Evolutionary conservation across 2,329 filamentous ascomycete genomes (phyloP).

Genomic region (Thermothelomyces thermophilus): DNA sequence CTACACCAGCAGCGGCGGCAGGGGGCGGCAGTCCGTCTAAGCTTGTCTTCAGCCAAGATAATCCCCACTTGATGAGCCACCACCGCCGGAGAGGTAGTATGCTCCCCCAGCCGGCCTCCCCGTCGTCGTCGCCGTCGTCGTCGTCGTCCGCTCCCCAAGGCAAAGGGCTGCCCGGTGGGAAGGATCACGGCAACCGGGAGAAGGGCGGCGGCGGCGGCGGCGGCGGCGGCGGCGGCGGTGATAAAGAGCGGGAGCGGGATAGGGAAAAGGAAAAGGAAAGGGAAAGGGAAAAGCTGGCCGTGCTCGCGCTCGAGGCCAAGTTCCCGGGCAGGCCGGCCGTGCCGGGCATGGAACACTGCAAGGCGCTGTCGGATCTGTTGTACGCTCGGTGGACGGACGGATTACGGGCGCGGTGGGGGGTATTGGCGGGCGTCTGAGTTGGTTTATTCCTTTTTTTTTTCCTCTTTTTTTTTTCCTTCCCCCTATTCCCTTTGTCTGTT

Average conservation of each 20-base stretch:
- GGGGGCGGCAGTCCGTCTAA: conserved; percentile 46
- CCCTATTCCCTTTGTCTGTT: not conserved
- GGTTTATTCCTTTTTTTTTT: not conserved
- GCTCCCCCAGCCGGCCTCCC: conserved; percentile 4
- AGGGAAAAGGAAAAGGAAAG: conserved; percentile 40
- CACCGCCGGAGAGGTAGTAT: conserved; percentile 53
- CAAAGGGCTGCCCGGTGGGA: conserved; percentile 27
- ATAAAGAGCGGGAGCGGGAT: conserved; percentile 36
- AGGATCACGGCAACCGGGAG: conserved; percentile 27
- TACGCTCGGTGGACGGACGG: conserved; percentile 88
- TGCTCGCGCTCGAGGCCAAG: conserved; percentile 40
- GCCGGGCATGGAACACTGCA: conserved; percentile 85
- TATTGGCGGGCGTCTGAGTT: conserved; percentile 24
- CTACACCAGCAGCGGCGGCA: not conserved
- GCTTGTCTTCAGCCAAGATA: conserved; percentile 70
- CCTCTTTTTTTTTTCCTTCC: not conserved
- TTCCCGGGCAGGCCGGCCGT: conserved; percentile 49
- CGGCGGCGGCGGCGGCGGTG: conserved; percentile 34
- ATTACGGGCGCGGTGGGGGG: conserved; percentile 63
- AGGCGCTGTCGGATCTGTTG: conserved; percentile 81
- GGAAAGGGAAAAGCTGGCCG: conserved; percentile 21
- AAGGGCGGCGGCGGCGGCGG: no score
- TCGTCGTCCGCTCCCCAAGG: conserved; percentile 30
- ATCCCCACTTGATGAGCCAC: conserved; percentile 78
- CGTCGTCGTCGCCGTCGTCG: not conserved